Evolutionary conservation across 176 grass and related monocot genomes (phyloP), one percentile per base, ranked within the genome.

Genomic region (Juncus inflexus): DNA sequence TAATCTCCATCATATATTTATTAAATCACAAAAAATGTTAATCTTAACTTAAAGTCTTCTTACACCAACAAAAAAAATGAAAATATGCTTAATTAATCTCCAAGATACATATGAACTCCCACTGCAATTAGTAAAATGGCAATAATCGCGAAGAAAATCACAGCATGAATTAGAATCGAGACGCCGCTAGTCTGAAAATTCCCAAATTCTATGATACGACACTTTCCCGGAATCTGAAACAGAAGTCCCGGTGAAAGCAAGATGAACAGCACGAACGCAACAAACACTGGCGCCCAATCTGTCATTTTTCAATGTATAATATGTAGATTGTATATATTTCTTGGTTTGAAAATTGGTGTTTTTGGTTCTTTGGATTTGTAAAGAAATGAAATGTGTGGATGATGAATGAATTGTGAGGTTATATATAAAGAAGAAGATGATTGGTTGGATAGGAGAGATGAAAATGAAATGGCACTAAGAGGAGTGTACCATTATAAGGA

Each of bases 261-360:
- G 59, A 90, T 78, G 73, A 90, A 90, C 55, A 90, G 77, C 76
- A 77, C 83, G 64, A 84, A 79, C 58, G 76, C 83, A 5, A 90
- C 75, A 14, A 86, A 61, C 76, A 86, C 83, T 3, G 79, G 83
- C 9, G 76, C 87, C 87, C 87, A 90, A 66, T 90, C 83, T 58
- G 83, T 76, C 87, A 86, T 90, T n/a, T 42, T 56, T 40, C 2
- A 4, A 8, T 70, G 39, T 59, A 19, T 12, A 35, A 42, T 28
- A 42, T 28, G 19, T 28, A 28, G 19, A 28, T 41, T 35, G 11
- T 8, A 12, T 4, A 37, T 41, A 41, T 58, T 38, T 70, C 13
- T 12, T 37, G 36, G 37, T 37, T n/a, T 69, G 19, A 28, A 28
- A 47, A 47, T 47, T 47, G 19, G 43, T 47, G 0, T 47, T 47